Percentiles rank a stretch among this genome's conserved stretches.
Conservation (phyloP, 23 red algal genomes). For the Agarophyton chilense region DNA sequence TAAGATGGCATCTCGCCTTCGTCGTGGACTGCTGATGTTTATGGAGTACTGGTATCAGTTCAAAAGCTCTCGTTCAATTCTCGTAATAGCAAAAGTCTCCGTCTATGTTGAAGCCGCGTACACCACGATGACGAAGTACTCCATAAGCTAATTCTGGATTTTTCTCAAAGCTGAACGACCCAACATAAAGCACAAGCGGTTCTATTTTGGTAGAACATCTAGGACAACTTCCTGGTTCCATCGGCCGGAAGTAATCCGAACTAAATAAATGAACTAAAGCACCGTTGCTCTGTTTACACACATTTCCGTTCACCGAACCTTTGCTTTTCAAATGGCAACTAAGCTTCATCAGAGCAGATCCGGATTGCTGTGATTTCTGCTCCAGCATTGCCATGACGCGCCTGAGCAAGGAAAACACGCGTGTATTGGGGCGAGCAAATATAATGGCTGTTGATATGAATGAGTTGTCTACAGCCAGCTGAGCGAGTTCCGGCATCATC, state of each 20-base stretch:
- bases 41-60: too few relatives aligned
- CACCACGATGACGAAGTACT: background rate
- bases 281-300: background rate
- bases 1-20: too few relatives aligned
- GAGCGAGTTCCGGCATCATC: conserved; percentile 31
- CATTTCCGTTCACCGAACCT: background rate
- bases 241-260: conserved; percentile 17
- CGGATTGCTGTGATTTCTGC: background rate
- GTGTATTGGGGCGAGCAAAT: conserved; percentile 16
- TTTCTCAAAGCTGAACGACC: conserved; percentile 14
- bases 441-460: conserved; percentile 22
- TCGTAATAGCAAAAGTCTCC: background rate
- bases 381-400: conserved; percentile 22
- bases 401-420: background rate
- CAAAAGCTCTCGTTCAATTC: too few relatives aligned
- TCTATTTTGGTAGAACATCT: background rate
- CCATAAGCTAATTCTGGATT: background rate
- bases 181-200: conserved; percentile 35
- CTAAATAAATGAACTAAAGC: conserved; percentile 7
- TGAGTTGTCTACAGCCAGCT: conserved; percentile 15
- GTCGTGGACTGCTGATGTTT: too few relatives aligned
- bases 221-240: conserved; percentile 31
- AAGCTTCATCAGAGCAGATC: conserved; percentile 7
- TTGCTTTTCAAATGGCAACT: background rate
- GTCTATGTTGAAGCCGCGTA: background rate